These are phyloP conservation scores for Sporothrix humicola DNA, from an alignment of 2,329 filamentous ascomycete genomes.

Conservation along the genomic window DNA sequence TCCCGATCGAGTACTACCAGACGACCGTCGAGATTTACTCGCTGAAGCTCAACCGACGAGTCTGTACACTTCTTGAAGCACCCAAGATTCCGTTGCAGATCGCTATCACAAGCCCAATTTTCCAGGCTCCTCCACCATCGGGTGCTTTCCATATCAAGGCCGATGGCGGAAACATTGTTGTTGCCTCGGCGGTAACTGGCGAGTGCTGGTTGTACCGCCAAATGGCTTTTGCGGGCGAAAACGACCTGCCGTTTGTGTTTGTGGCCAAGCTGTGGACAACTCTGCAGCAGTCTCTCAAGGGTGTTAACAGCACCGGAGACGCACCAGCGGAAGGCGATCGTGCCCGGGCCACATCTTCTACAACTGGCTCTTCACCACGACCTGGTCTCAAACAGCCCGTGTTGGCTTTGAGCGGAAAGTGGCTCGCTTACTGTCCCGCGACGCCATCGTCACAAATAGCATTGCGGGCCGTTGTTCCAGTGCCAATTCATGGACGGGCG, in stretches of 20 bases:
- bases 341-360: slow-evolving; percentile 37
- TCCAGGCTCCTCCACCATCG: slow-evolving; percentile 70
- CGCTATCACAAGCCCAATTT: slow-evolving; percentile 65
- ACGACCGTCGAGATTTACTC: slow-evolving; percentile 91
- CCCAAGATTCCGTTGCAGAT: slow-evolving; percentile 65
- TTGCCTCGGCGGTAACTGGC: slow-evolving; percentile 82
- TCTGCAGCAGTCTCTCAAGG: slow-evolving; percentile 66
- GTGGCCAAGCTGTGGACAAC: slow-evolving; percentile 92
- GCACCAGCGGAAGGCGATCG: slow-evolving; percentile 49
- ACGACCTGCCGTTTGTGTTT: slow-evolving; percentile 62
- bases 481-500: slow-evolving; percentile 60
- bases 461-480: slow-evolving; percentile 68
- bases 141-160: slow-evolving; percentile 77
- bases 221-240: slow-evolving; percentile 51
- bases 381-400: slow-evolving; percentile 65
- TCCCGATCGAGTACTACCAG: slow-evolving; percentile 69
- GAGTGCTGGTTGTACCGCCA: slow-evolving; percentile 81
- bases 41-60: slow-evolving; percentile 71
- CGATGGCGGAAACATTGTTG: slow-evolving; percentile 71
- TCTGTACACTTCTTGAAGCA: slow-evolving; percentile 76
- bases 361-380: slow-evolving; percentile 49
- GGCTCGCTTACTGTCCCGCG: slow-evolving; percentile 78
- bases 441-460: slow-evolving; percentile 73
- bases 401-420: slow-evolving; percentile 71
- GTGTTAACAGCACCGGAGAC: slow-evolving; percentile 46